phyloP scores from a whole-genome alignment of 2,329 filamentous ascomycete species.

The Arthrobotrys sphaeroides region DNA sequence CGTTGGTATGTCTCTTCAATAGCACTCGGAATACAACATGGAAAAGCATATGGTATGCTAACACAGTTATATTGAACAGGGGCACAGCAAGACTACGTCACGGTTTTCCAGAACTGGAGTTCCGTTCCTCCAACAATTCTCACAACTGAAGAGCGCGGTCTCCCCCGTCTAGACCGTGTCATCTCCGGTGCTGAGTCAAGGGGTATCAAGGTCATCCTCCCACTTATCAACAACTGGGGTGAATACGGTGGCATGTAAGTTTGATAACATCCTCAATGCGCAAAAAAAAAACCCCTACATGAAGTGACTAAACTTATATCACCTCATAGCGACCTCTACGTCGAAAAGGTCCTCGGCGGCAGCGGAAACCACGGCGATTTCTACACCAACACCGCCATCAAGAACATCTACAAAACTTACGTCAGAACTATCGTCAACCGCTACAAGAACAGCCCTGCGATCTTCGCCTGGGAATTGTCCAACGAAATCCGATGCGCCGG shows the following conservation, averaged over 20 bases:
- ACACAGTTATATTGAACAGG: background rate
- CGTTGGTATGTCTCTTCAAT: conserved; percentile 13
- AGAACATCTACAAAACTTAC: conserved; percentile 71
- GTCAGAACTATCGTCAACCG: conserved; percentile 69
- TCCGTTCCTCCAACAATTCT: conserved; percentile 46
- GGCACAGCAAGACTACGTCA: conserved; percentile 50
- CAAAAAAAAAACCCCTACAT: no score
- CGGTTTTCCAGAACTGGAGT: conserved; percentile 51
- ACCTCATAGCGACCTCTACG: conserved; percentile 38
- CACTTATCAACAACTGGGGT: conserved; percentile 75
- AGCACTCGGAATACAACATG: conserved; percentile 3
- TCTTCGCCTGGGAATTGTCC: conserved; percentile 74
- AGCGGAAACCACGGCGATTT: conserved; percentile 65
- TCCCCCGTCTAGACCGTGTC: conserved; percentile 73
- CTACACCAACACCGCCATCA: conserved; percentile 68
- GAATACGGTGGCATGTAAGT: conserved; percentile 74
- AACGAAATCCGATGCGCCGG: conserved; percentile 71
- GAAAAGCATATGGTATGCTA: background rate
- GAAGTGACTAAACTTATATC: background rate
- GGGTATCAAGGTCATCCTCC: conserved; percentile 72
- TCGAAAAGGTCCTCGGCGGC: conserved; percentile 64
- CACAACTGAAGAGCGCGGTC: conserved; percentile 59
- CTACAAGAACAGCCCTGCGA: conserved; percentile 68
- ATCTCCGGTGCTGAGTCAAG: conserved; percentile 69
- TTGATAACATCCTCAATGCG: background rate